A percentile compares a stretch with the other conserved stretches of the same genome.
These are phyloP conservation scores for Mimosa pudica DNA, from an alignment of 306 rosid species.

Conservation along the genomic window DNA sequence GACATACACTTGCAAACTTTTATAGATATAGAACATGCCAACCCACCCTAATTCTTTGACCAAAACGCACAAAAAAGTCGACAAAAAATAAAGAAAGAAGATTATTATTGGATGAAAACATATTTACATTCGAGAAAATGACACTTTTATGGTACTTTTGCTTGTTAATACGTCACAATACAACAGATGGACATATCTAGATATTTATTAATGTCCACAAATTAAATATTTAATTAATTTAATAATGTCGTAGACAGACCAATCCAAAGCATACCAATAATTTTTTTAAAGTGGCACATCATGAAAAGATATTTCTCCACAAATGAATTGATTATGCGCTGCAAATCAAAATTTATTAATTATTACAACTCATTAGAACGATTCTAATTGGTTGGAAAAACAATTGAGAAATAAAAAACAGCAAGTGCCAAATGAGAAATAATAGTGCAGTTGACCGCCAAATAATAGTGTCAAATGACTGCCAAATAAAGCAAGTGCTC, in stretches of 20 bases:
- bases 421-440: not conserved
- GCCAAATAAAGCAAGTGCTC: not conserved
- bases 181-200: not conserved
- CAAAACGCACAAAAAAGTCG: not conserved
- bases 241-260: not conserved
- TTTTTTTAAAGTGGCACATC: not conserved
- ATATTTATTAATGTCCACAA: not conserved
- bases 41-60: not conserved
- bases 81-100: not conserved
- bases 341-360: not conserved
- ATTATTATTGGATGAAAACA: not conserved
- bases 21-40: not conserved
- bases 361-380: not conserved
- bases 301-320: not conserved
- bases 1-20: not conserved
- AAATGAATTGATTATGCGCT: not conserved
- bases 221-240: not conserved
- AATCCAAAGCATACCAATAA: not conserved
- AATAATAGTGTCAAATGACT: slow-evolving; percentile 10
- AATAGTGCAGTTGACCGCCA: not conserved
- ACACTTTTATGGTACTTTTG: not conserved
- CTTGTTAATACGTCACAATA: not conserved
- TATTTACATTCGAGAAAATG: not conserved
- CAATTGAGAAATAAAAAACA: slow-evolving; percentile 16
- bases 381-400: not conserved